Conservation (phyloP, 768 basidiomycete genomes). For the Russula foetens region DNA sequence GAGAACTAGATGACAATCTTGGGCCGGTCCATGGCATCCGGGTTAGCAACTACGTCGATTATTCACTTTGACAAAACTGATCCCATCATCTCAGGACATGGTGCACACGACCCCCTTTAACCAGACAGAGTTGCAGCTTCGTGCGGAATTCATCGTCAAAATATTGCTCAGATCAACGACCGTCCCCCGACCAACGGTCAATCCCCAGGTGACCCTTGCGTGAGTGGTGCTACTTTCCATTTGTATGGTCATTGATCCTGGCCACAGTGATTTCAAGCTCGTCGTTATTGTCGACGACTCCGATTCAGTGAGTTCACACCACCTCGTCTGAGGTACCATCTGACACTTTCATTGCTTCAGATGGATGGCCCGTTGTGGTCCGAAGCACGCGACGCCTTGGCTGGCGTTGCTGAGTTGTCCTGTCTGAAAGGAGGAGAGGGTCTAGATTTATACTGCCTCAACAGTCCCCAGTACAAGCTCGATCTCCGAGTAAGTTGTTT, state of each 20-base stretch:
- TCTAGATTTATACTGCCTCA: slow-evolving; percentile 37
- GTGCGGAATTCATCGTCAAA: slow-evolving; percentile 11
- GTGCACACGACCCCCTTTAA: slow-evolving; percentile 13
- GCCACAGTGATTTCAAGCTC: slow-evolving; percentile 33
- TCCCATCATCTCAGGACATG: slow-evolving; percentile 9
- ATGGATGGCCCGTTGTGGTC: slow-evolving; percentile 37
- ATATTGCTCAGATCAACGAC: background rate
- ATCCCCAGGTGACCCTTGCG: background rate
- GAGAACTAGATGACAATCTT: slow-evolving; percentile 16
- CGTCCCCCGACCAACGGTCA: background rate
- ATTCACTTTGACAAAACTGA: background rate
- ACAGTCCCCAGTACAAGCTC: slow-evolving; percentile 18
- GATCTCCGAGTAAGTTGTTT: slow-evolving; percentile 24
- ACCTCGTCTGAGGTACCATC: background rate
- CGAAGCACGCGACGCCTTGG: slow-evolving; percentile 35
- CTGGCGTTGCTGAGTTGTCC: slow-evolving; percentile 32
- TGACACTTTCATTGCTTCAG: slow-evolving; percentile 13
- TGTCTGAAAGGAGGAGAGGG: slow-evolving; percentile 32
- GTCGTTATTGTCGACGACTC: slow-evolving; percentile 37
- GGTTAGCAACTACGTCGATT: background rate
- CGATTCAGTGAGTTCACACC: slow-evolving; percentile 26
- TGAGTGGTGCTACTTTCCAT: background rate
- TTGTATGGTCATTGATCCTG: background rate
- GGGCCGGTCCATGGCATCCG: slow-evolving; percentile 10
- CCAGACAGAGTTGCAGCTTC: slow-evolving; percentile 11